Conservation (phyloP, 768 basidiomycete genomes). For the Phylloporus rhodoxanthus region DNA sequence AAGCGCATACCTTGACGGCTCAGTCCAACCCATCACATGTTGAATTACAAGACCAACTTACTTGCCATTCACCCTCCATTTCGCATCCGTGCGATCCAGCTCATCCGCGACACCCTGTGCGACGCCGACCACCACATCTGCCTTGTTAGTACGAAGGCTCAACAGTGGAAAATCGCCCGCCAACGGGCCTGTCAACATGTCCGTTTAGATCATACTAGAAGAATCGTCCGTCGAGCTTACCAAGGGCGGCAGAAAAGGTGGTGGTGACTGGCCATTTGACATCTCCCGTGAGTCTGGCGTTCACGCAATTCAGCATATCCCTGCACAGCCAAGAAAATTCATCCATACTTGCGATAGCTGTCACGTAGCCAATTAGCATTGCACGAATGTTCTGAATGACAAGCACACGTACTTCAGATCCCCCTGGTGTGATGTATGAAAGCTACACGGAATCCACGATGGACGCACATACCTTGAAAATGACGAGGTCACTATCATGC, state of each 20-base stretch:
- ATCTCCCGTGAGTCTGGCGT: slow-evolving; percentile 78
- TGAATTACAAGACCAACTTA: slow-evolving; percentile 27
- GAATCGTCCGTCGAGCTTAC: slow-evolving; percentile 32
- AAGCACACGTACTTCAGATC: slow-evolving; percentile 76
- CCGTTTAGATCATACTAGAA: slow-evolving; percentile 1
- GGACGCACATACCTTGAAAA: slow-evolving; percentile 64
- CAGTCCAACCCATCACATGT: neutral
- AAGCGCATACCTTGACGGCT: slow-evolving; percentile 25
- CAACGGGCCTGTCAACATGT: slow-evolving; percentile 53
- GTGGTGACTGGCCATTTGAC: slow-evolving; percentile 82
- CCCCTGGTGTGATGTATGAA: slow-evolving; percentile 45
- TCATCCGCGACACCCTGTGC: slow-evolving; percentile 56
- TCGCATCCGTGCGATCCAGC: slow-evolving; percentile 57
- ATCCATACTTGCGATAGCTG: slow-evolving; percentile 77
- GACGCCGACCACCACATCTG: slow-evolving; percentile 88
- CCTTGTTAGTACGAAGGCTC: slow-evolving; percentile 90
- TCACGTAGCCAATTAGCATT: neutral
- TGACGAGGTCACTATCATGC: slow-evolving; percentile 55
- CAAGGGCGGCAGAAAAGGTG: slow-evolving; percentile 66
- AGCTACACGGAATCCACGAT: neutral
- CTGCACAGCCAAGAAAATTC: neutral
- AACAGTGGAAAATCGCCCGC: slow-evolving; percentile 75
- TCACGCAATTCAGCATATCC: slow-evolving; percentile 1
- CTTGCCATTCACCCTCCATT: slow-evolving; percentile 80
- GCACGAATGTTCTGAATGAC: neutral